Base-by-base conservation (phyloP, 805 yeast species). In the Metschnikowia orientalis region DNA sequence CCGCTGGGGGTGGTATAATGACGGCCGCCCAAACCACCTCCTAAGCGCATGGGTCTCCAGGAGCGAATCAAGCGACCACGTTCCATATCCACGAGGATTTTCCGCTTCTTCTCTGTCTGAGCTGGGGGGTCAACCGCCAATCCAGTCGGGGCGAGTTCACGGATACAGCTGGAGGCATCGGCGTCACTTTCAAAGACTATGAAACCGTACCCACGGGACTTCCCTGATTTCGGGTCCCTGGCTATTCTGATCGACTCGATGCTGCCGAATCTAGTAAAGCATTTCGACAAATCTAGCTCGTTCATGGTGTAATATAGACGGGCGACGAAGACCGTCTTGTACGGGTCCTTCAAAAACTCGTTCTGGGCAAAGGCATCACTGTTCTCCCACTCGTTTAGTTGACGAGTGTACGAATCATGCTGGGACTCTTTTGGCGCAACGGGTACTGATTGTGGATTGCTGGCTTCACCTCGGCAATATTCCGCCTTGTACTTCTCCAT, bases 21-120 rank as follows among this genome's bases (percentile, higher is more conserved):
- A 35, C 92, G 66, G 1, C 95, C 95, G 4, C 97, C 97, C n/a
- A 84, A 57, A 0, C 97, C 97, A 4, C 97, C 97, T 1, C 95
- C 96, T 2, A 90, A 63, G 38, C 90, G 55, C 46, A 82, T 53
- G 1, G 94, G 92, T 35, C 68, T 71, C 82, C 89, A 84, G 44
- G 69, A 73, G 35, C 80, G 71, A 10, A 73, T 71, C 1, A 76
- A 56, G 28, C 92, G 59, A 2, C 87, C 83, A 37, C 90, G 56
- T 50, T 82, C 92, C 28, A 75, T 70, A 49, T 84, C 94, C 1
- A 80, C 83, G n/a, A 81, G 57, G 6, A 79, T 67, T 4, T 68
- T 60, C 28, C 88, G 60, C 6, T 71, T 32, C 74, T 14, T 72
- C 7, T 25, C 23, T 4, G 19, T 64, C 73, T 77, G 43, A 7